These are phyloP conservation scores for Fusarium domesticum DNA, from an alignment of 2,329 filamentous ascomycete species.

Conservation along the genomic window DNA sequence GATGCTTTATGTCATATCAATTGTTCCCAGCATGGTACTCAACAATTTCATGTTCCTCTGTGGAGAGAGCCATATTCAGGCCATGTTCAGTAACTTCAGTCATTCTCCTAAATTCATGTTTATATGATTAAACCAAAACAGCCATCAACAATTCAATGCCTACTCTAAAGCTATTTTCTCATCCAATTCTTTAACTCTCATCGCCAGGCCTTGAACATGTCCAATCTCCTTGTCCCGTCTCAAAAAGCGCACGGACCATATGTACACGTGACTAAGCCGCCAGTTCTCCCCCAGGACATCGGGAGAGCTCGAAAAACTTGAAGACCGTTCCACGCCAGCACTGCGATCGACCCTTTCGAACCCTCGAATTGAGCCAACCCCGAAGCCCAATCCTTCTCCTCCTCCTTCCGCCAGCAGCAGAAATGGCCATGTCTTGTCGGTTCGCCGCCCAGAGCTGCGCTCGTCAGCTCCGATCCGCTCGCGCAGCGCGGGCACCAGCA, in stretches of 20 bases:
- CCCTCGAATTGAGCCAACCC: slow-evolving; percentile 27
- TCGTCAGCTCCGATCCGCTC: slow-evolving; percentile 55
- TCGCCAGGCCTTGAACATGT: no score
- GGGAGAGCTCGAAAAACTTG: slow-evolving; percentile 44
- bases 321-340: slow-evolving; percentile 29
- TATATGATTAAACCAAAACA: no score
- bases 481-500: slow-evolving; percentile 47
- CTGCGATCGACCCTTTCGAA: slow-evolving; percentile 26
- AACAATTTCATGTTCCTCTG: not conserved
- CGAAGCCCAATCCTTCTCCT: slow-evolving; percentile 22
- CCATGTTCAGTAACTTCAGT: no score
- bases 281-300: slow-evolving; percentile 20
- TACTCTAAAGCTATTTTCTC: no score
- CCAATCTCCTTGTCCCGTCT: not conserved
- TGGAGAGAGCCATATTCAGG: no score
- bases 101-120: no score
- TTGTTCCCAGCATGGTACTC: no score
- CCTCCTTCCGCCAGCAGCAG: slow-evolving; percentile 24
- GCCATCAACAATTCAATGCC: no score
- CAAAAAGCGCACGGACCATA: slow-evolving; percentile 11
- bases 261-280: slow-evolving; percentile 18
- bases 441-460: slow-evolving; percentile 63
- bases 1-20: slow-evolving; percentile 11
- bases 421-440: slow-evolving; percentile 62
- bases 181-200: slow-evolving; percentile 3